Base-by-base conservation (phyloP, 805 yeast genomes). In the Saturnispora ahearnii region DNA sequence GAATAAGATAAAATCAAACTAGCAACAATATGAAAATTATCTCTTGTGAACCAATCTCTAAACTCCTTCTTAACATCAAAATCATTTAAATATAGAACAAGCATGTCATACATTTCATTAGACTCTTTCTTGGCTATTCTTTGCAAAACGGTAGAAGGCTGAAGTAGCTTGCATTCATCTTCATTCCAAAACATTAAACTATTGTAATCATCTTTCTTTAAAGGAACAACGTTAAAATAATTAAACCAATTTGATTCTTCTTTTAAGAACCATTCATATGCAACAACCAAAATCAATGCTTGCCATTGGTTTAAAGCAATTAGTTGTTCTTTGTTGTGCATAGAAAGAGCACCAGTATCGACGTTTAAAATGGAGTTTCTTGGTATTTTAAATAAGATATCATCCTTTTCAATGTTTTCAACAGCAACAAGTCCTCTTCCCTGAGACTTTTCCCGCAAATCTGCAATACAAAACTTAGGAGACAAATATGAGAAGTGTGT, bases 1-100 rank as follows among this genome's bases (percentile, higher is more conserved):
- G 96, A 86, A 59, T 91, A 91, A 0, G 96, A 77, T 87, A 89
- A 79, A 44, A 93, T 86, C 13, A 86, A 67, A 38, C 88, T 80
- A 0, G 96, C 97, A 52, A 85, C 78, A 34, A 74, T 68, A 56
- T 82, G 82, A 62, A 85, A 93, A 10, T 76, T 78, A 2, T 77
- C 81, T 41, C 78, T 61, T 1, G 83, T 65, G 1, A 75, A 63
- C 50, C 50, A 47, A n/a, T 10, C 13, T 22, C 10, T 26, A 41
- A 58, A 57, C 15, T 60, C 54, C 54, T 67, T 64, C 1, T 53
- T 44, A 13, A 72, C 55, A 0, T 68, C 68, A 18, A 78, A 56
- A 28, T 65, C 66, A 21, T 62, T 53, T 8, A 51, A 40, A 2
- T 55, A 56, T 6, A 77, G 72, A 37, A 73, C 68, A 37, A 76